Conservation (phyloP, 2,329 filamentous ascomycete genomes). For the Paradendryphiella salina region DNA sequence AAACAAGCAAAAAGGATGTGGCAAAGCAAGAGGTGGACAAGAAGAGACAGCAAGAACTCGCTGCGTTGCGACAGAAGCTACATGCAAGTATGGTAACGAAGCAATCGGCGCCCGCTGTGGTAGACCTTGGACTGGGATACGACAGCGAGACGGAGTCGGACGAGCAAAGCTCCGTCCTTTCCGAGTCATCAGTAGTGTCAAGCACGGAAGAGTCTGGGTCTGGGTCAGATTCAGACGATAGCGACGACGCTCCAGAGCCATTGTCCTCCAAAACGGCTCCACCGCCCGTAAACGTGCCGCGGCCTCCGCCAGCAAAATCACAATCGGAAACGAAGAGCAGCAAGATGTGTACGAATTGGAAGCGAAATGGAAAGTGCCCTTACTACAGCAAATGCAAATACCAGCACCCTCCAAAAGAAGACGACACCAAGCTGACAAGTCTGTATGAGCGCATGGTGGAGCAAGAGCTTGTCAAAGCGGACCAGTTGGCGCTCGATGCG, state of each 20-base stretch:
- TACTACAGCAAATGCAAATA: slow-evolving; percentile 33
- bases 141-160: slow-evolving; percentile 34
- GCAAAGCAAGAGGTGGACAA: slow-evolving; percentile 1
- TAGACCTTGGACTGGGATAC: slow-evolving; percentile 40
- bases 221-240: slow-evolving; percentile 30
- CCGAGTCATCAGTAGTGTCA: slow-evolving; percentile 41
- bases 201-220: slow-evolving; percentile 34
- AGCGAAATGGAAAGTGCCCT: slow-evolving; percentile 33
- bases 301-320: slow-evolving; percentile 10
- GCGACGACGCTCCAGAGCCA: slow-evolving; percentile 41
- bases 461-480: slow-evolving; percentile 51
- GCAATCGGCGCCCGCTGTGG: slow-evolving; percentile 9
- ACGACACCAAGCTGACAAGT: slow-evolving; percentile 23
- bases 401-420: slow-evolving; percentile 29
- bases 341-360: slow-evolving; percentile 32
- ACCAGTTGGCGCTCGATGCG: slow-evolving; percentile 49
- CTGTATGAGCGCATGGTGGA: slow-evolving; percentile 48
- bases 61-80: slow-evolving; percentile 40
- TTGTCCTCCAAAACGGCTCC: slow-evolving; percentile 42
- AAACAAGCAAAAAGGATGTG: slow-evolving; percentile 8
- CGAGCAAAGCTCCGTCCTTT: slow-evolving; percentile 29
- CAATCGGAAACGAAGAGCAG: slow-evolving; percentile 11
- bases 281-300: slow-evolving; percentile 20
- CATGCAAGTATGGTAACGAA: slow-evolving; percentile 40
- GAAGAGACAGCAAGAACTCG: slow-evolving; percentile 30